Conservation (phyloP, 208 protist species). For the Trypanosomatidae sp. region DNA sequence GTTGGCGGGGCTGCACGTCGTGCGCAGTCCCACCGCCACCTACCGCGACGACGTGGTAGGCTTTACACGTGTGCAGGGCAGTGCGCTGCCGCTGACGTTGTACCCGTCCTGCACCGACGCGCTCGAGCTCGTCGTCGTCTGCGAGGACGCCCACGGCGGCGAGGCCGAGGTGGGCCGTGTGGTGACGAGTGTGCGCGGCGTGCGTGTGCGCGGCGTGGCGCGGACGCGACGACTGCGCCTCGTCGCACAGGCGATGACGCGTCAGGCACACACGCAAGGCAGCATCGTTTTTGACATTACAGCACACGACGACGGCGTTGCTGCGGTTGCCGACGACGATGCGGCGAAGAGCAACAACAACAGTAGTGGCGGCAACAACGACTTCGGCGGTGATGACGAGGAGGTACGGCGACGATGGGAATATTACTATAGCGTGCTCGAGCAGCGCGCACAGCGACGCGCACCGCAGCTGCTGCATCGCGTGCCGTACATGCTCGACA, state of each 20-base stretch:
- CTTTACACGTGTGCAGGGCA: too few relatives aligned
- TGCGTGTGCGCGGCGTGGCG: neutral
- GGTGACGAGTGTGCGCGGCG: neutral
- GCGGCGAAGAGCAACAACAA: slow-evolving; percentile 3
- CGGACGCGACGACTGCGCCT: slow-evolving; percentile 18
- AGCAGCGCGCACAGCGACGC: slow-evolving; percentile 19
- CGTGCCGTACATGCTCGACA: slow-evolving; percentile 43
- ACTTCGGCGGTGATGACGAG: slow-evolving; percentile 1
- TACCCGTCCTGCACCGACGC: too few relatives aligned
- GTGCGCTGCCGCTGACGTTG: neutral
- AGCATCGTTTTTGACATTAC: slow-evolving; percentile 33
- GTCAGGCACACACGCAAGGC: slow-evolving; percentile 18
- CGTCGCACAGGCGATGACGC: slow-evolving; percentile 28
- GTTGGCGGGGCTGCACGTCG: neutral
- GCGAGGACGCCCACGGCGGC: slow-evolving; percentile 14
- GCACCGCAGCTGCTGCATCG: slow-evolving; percentile 46
- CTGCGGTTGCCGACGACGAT: neutral
- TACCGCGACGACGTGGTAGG: neutral
- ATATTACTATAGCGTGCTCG: too few relatives aligned
- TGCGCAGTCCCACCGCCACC: neutral
- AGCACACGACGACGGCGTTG: slow-evolving; percentile 31
- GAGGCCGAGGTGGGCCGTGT: slow-evolving; percentile 47
- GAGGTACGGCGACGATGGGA: slow-evolving; percentile 4
- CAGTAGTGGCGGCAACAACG: too few relatives aligned
- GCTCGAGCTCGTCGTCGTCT: too few relatives aligned